Evolutionary conservation across 192 early-diverging fungal species (phyloP).

Genomic region (Coemansia sp.): DNA sequence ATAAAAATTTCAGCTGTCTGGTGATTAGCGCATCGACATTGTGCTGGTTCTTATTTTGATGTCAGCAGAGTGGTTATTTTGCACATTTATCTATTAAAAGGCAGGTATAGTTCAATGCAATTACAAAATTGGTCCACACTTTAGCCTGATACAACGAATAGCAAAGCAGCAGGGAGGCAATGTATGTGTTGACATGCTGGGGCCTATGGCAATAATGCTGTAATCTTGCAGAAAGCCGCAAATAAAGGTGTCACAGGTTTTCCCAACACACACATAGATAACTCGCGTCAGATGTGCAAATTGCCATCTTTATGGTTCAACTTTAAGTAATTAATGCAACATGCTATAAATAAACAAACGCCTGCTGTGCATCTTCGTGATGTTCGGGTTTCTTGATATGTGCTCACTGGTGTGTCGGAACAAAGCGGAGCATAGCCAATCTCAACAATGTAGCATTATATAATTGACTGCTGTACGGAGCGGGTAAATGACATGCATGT

Average conservation of each 20-base stretch:
- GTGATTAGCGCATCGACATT: not conserved
- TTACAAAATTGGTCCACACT: not conserved
- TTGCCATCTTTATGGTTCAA: not conserved
- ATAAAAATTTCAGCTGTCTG: not conserved
- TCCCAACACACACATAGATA: not conserved
- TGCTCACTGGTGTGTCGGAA: not conserved
- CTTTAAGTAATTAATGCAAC: conserved; percentile 6
- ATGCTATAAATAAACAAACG: not conserved
- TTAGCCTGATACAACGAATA: not conserved
- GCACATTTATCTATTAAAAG: not conserved
- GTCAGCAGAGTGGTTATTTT: conserved; percentile 1
- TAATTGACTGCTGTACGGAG: not conserved
- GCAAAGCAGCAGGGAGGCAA: not conserved
- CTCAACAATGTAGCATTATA: not conserved
- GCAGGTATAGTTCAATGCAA: not conserved
- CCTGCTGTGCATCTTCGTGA: not conserved
- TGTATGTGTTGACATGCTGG: not conserved
- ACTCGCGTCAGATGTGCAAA: not conserved
- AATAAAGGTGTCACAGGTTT: not conserved
- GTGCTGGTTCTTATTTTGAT: not conserved
- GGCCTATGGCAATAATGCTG: not conserved
- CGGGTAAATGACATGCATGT: not conserved
- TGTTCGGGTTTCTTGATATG: not conserved
- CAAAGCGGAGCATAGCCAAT: not conserved
- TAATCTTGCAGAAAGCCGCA: not conserved